Base-by-base conservation (phyloP, 73 alveolate genomes). In the Tetrahymena thermophila region DNA sequence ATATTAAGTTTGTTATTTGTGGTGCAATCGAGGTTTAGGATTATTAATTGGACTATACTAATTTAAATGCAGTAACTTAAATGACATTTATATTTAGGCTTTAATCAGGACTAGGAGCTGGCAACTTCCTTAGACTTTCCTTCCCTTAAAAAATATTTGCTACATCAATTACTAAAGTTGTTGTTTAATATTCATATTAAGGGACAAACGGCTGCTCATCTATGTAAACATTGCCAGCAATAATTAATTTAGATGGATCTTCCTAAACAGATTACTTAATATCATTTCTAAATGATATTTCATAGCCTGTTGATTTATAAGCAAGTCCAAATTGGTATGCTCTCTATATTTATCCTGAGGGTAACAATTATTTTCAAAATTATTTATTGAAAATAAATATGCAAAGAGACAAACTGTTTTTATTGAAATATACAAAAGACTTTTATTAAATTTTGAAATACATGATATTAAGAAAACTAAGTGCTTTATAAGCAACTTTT, bases 241-340 rank as follows among this genome's bases (percentile, higher is more conserved):
- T 31, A 25, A 71, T 71, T 7, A 1, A 71, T 0, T 71, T 23
- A 71, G 89, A 71, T 25, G 89, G 40, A 28, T 23, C 37, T 28
- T 71, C 89, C 13, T 28, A n/a, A 71, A 71, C 37, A 31, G 37
- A 71, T 31, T 71, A 71, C 11, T 31, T 71, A 71, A 71, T 71
- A 23, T 71, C 89, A 10, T 71, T 71, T 31, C 89, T 71, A 11
- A 31, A 71, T 71, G 89, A 71, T 34, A 71, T 71, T 31, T 28
- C 35, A 8, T 11, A 71, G 40, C 89, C 89, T 23, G 35, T 40
- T 71, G 40, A 5, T 3, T 71, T 71, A 8, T 10, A 8, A 28
- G 89, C 89, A 71, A 71, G 89, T 71, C 89, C 89, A 2, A n/a
- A 71, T 71, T 71, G 89, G 89, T 71, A 71, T 71, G 89, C 89